Evolutionary conservation across 1,284 basidiomycete genomes (phyloP).

Genomic region (Coniophora puteana): DNA sequence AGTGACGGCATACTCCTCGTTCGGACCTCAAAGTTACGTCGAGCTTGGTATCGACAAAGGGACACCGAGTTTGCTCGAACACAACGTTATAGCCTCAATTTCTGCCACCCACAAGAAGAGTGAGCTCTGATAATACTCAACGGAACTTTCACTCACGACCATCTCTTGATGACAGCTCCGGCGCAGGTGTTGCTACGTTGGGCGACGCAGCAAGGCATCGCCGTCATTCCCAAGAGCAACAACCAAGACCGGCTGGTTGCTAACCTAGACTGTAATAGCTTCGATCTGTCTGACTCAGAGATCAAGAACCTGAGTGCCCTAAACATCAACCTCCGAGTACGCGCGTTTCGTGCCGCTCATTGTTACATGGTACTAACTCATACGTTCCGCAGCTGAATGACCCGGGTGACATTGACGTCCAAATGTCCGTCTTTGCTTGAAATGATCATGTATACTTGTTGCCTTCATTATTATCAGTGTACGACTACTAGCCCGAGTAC

Average conservation of each 20-base stretch:
- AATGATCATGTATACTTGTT: slow-evolving; percentile 5
- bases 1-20: slow-evolving; percentile 79
- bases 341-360: slow-evolving; percentile 19
- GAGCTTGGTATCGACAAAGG: slow-evolving; percentile 58
- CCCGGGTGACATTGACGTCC: slow-evolving; percentile 60
- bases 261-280: slow-evolving; percentile 58
- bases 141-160: background rate
- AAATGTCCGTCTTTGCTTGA: slow-evolving; percentile 66
- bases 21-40: slow-evolving; percentile 65
- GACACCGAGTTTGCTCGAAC: slow-evolving; percentile 48
- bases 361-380: slow-evolving; percentile 4
- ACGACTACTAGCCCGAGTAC: background rate
- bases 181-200: slow-evolving; percentile 74
- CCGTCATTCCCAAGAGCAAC: slow-evolving; percentile 79
- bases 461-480: background rate
- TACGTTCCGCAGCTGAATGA: slow-evolving; percentile 55
- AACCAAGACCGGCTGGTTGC: slow-evolving; percentile 45
- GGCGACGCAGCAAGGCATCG: slow-evolving; percentile 73
- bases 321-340: slow-evolving; percentile 61
- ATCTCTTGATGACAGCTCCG: slow-evolving; percentile 32
- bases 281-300: slow-evolving; percentile 59
- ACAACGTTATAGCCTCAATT: slow-evolving; percentile 42
- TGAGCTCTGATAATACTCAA: slow-evolving; percentile 24
- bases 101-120: slow-evolving; percentile 55
- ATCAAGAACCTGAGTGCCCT: slow-evolving; percentile 56